Conservation (phyloP, 345 rosid species). For the Angophora floribunda region DNA sequence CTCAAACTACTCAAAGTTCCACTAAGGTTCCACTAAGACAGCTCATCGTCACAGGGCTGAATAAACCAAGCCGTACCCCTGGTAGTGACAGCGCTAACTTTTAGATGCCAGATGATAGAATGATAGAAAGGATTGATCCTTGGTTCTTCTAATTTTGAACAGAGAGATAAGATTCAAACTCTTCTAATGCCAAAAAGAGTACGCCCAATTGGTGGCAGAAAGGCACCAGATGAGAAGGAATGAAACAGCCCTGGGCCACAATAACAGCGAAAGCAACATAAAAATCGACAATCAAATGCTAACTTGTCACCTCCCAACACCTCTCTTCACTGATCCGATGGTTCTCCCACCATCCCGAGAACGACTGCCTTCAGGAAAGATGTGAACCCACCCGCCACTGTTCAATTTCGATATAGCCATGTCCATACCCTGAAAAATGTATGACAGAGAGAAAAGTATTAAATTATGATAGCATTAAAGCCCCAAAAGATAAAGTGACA, state of each 20-base stretch:
- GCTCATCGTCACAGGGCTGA: not conserved
- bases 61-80: not conserved
- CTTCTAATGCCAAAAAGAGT: not conserved
- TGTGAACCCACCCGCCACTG: constrained; percentile 95
- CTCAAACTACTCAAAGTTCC: no score
- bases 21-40: not conserved
- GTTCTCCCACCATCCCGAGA: constrained; percentile 96
- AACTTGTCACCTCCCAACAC: constrained; percentile 72
- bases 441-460: not conserved
- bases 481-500: not conserved
- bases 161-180: not conserved
- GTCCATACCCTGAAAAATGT: constrained; percentile 74
- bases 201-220: not conserved
- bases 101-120: not conserved
- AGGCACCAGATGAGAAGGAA: not conserved
- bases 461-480: not conserved
- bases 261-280: not conserved
- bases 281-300: not conserved
- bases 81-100: not conserved
- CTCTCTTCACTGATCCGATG: constrained; percentile 75
- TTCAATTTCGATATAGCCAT: constrained; percentile 86
- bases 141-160: not conserved
- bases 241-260: not conserved
- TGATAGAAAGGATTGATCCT: not conserved
- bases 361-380: constrained; percentile 95